Conservation (phyloP, 2,329 filamentous ascomycete species). For the Curvularia sp. region DNA sequence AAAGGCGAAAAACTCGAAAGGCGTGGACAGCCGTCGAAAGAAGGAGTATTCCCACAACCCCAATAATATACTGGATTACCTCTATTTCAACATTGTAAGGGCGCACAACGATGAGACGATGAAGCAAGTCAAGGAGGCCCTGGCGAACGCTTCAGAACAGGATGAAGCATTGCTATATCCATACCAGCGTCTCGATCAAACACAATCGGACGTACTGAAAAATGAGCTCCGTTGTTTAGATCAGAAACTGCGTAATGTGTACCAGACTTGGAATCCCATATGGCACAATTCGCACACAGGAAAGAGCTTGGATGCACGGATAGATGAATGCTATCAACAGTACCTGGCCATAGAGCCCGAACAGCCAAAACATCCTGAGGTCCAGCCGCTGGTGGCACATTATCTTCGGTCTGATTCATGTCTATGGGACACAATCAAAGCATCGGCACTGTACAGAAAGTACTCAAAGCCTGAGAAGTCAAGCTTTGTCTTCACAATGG, state of each 20-base stretch:
- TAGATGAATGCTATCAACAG: constrained; percentile 29
- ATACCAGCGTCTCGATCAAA: constrained; percentile 2
- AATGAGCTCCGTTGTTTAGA: constrained; percentile 19
- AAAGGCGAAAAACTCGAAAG: constrained; percentile 22
- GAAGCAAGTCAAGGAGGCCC: constrained; percentile 29
- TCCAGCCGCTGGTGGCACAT: constrained; percentile 23
- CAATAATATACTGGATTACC: constrained; percentile 67
- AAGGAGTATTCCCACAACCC: constrained; percentile 32
- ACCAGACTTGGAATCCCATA: constrained; percentile 15
- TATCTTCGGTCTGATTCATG: constrained; percentile 22
- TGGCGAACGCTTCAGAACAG: constrained; percentile 35
- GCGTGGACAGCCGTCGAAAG: constrained; percentile 25
- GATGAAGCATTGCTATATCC: constrained; percentile 31
- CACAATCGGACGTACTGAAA: constrained; percentile 11
- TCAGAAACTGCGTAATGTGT: constrained; percentile 6
- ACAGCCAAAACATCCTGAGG: constrained; percentile 15
- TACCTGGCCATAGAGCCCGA: constrained; percentile 34
- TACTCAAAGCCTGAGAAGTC: constrained; percentile 27
- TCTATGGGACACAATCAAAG: constrained; percentile 57
- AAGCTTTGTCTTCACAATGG: constrained; percentile 51
- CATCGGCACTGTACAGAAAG: constrained; percentile 52
- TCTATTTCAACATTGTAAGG: constrained; percentile 64
- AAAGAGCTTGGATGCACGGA: constrained; percentile 20
- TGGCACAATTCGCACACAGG: constrained; percentile 6
- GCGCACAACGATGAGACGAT: constrained; percentile 47